A percentile compares a stretch with the other conserved stretches of the same genome.
phyloP scores from a whole-genome alignment of 768 basidiomycete species.

The Daedaleopsis nitida region DNA sequence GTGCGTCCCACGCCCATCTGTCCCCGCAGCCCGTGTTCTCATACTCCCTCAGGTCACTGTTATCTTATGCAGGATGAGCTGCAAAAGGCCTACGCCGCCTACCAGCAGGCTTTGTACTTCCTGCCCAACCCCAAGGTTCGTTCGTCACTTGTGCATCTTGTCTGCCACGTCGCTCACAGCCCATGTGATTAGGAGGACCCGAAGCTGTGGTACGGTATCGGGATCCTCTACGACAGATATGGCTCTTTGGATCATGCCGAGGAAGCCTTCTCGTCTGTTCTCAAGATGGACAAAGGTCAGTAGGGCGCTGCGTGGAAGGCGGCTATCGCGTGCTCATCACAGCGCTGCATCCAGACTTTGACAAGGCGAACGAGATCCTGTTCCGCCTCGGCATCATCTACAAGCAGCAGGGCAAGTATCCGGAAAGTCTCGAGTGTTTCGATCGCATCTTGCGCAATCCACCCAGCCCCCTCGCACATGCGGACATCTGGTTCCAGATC shows the following conservation, averaged over 20 bases:
- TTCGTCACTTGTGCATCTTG: constrained; percentile 9
- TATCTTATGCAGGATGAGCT: constrained; percentile 99
- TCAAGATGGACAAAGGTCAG: constrained; percentile 95
- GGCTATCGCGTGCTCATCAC: constrained; percentile 1
- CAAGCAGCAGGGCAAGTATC: constrained; percentile 96
- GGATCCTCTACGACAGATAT: constrained; percentile 97
- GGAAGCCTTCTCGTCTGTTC: constrained; percentile 95
- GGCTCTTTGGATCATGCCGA: constrained; percentile 98
- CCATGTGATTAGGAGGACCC: constrained; percentile 73
- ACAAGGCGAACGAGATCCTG: constrained; percentile 98
- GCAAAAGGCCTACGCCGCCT: constrained; percentile 97
- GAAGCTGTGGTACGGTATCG: constrained; percentile 99
- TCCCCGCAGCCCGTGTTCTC: constrained; percentile 15
- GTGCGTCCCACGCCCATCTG: constrained; percentile 42
- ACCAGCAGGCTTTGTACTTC: constrained; percentile 96
- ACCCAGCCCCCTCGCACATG: constrained; percentile 91
- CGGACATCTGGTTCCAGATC: constrained; percentile 99
- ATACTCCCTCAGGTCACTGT: constrained; percentile 72
- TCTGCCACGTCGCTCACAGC: constrained; percentile 8
- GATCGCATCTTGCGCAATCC: constrained; percentile 96
- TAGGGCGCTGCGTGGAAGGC: constrained; percentile 18
- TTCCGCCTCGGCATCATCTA: constrained; percentile 99
- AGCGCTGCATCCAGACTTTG: constrained; percentile 66
- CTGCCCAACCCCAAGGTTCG: constrained; percentile 91
- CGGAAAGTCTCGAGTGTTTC: constrained; percentile 88